Conservation (phyloP, 805 yeast species). For the Barnettozyma sp. region DNA sequence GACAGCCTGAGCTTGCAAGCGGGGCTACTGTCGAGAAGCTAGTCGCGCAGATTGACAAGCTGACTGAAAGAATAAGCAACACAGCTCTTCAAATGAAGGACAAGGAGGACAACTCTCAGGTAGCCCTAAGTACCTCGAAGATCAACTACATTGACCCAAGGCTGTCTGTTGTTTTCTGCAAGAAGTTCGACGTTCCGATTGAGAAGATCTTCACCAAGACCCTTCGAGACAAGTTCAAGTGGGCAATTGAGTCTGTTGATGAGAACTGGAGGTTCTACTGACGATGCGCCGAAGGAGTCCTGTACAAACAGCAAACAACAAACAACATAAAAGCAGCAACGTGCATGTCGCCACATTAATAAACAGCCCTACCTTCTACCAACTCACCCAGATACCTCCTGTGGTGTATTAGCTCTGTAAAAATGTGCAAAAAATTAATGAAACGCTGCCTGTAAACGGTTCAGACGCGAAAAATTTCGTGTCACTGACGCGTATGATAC, state of each 20-base stretch:
- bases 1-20: constrained; percentile 48
- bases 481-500: too few relatives aligned
- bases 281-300: too few relatives aligned
- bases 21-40: constrained; percentile 55
- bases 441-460: too few relatives aligned
- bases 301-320: neutral
- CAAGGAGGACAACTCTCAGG: constrained; percentile 90
- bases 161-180: constrained; percentile 80
- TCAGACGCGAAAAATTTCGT: too few relatives aligned
- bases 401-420: too few relatives aligned
- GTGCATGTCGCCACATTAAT: neutral
- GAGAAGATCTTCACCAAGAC: constrained; percentile 91
- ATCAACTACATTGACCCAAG: constrained; percentile 95
- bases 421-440: too few relatives aligned
- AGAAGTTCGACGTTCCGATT: constrained; percentile 80
- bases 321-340: neutral
- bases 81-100: constrained; percentile 76
- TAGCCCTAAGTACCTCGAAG: constrained; percentile 88
- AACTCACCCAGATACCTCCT: too few relatives aligned
- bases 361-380: too few relatives aligned
- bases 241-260: constrained; percentile 93
- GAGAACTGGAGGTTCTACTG: constrained; percentile 74
- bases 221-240: constrained; percentile 81
- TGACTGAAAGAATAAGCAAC: constrained; percentile 64
- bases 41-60: constrained; percentile 58